A percentile compares a stretch with the other conserved stretches of the same genome.
Conservation (phyloP, 495 filamentous ascomycete species). For the Penicillium psychrofluorescens region DNA sequence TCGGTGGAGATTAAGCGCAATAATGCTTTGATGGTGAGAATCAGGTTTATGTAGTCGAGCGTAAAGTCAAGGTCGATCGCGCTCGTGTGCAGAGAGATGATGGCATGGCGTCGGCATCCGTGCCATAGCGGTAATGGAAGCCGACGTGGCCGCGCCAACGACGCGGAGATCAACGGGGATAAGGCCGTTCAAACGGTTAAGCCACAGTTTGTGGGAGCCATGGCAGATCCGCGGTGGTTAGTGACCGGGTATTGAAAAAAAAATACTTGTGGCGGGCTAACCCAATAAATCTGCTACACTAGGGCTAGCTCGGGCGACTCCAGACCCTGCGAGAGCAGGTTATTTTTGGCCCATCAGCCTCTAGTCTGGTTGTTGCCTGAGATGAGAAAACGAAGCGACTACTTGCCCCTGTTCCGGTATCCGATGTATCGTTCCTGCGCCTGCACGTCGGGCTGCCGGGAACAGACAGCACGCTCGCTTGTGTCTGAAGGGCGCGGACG, state of each 20-base stretch:
- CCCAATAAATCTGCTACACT: slow-evolving; percentile 24
- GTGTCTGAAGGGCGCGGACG: no score
- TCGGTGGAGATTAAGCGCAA: no score
- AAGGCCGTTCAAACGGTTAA: no score
- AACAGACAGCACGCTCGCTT: no score
- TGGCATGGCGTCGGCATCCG: no score
- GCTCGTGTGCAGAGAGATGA: no score
- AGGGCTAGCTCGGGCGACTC: slow-evolving; percentile 2
- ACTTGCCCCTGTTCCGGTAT: slow-evolving; percentile 4
- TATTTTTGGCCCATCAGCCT: slow-evolving; percentile 17
- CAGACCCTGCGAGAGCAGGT: slow-evolving; percentile 10
- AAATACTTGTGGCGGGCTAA: slow-evolving; percentile 5
- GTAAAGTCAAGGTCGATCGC: no score
- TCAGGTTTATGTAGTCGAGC: no score
- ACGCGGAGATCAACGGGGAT: no score
- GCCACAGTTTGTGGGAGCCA: slow-evolving; percentile 5
- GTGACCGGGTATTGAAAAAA: slow-evolving; percentile 1
- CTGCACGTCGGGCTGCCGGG: background rate
- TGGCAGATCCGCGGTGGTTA: background rate
- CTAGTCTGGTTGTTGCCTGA: background rate
- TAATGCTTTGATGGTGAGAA: no score
- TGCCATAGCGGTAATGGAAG: no score
- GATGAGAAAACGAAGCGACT: background rate
- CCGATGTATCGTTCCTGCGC: slow-evolving; percentile 19
- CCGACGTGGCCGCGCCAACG: no score